phyloP scores from a whole-genome alignment of 2,329 filamentous ascomycete genomes.

The Tympanopsis confertula region DNA sequence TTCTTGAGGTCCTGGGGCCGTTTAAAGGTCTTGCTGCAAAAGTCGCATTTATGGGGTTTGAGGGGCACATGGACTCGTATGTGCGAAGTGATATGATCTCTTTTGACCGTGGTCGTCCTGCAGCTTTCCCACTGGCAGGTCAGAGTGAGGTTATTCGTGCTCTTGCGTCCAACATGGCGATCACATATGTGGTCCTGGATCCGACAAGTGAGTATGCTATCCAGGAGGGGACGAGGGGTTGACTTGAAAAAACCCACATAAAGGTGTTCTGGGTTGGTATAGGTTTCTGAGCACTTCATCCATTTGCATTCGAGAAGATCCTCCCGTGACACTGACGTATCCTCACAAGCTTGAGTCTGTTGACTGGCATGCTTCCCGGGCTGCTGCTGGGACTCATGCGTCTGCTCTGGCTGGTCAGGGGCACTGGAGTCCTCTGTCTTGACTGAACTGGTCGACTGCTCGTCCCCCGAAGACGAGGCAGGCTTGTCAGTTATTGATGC shows the following conservation, averaged over 20 bases:
- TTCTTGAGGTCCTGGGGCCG: slow-evolving; percentile 98
- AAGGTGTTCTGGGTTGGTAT: slow-evolving; percentile 42
- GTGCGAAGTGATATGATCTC: slow-evolving; percentile 97
- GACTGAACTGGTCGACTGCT: too few species aligned
- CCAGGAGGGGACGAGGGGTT: too few species aligned
- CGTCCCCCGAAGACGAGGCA: too few species aligned
- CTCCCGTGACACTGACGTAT: slow-evolving; percentile 13
- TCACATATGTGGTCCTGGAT: slow-evolving; percentile 99
- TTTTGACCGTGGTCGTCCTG: slow-evolving; percentile 93
- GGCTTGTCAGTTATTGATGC: too few species aligned
- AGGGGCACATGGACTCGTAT: slow-evolving; percentile 97
- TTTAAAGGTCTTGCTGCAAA: slow-evolving; percentile 98
- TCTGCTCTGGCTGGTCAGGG: not conserved
- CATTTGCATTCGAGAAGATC: slow-evolving; percentile 51
- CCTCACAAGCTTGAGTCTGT: slow-evolving; percentile 1
- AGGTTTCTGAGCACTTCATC: slow-evolving; percentile 47
- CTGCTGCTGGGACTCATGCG: slow-evolving; percentile 6
- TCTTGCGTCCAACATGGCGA: slow-evolving; percentile 95
- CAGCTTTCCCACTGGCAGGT: slow-evolving; percentile 97
- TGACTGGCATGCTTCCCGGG: slow-evolving; percentile 7
- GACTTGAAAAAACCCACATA: slow-evolving; percentile 38
- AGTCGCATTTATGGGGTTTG: slow-evolving; percentile 98
- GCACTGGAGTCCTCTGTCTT: too few species aligned
- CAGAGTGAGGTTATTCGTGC: slow-evolving; percentile 94
- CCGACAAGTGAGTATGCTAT: too few species aligned